phyloP scores from a whole-genome alignment of 371 early-diverging fungal species.

The Mortierella sp. region DNA sequence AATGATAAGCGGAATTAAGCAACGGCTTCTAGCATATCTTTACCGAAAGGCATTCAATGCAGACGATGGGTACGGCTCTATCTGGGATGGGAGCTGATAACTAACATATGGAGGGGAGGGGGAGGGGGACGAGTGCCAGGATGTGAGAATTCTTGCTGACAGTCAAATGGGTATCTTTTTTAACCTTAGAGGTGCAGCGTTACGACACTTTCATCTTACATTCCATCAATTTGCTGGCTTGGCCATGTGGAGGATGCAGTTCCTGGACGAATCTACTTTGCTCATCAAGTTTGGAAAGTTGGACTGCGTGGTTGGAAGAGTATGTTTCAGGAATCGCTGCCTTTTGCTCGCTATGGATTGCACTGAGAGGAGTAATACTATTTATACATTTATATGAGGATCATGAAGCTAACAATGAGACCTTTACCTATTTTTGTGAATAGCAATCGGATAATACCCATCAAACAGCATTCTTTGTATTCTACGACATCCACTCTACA shows the following conservation, averaged over 20 bases:
- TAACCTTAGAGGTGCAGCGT: constrained; percentile 52
- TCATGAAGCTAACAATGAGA: neutral
- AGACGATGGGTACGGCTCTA: constrained; percentile 51
- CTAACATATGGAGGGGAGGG: too few relatives aligned
- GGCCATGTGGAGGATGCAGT: constrained; percentile 71
- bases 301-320: constrained; percentile 59
- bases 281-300: constrained; percentile 69
- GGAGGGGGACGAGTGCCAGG: too few relatives aligned
- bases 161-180: neutral
- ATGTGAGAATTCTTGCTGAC: neutral
- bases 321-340: constrained; percentile 12
- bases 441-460: constrained; percentile 53
- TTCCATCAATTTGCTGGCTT: constrained; percentile 63
- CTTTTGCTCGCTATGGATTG: neutral
- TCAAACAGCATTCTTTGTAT: constrained; percentile 65
- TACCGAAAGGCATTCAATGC: constrained; percentile 59
- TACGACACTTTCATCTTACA: constrained; percentile 66
- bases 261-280: constrained; percentile 61
- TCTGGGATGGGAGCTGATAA: too few relatives aligned
- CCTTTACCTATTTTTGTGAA: neutral
- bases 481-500: constrained; percentile 62
- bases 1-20: constrained; percentile 65
- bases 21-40: constrained; percentile 67
- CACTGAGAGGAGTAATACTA: neutral
- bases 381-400: neutral